Percentiles rank a stretch among this genome's conserved stretches.
These are phyloP conservation scores for Terfezia claveryi DNA, from an alignment of 495 filamentous ascomycete species.

Conservation along the genomic window DNA sequence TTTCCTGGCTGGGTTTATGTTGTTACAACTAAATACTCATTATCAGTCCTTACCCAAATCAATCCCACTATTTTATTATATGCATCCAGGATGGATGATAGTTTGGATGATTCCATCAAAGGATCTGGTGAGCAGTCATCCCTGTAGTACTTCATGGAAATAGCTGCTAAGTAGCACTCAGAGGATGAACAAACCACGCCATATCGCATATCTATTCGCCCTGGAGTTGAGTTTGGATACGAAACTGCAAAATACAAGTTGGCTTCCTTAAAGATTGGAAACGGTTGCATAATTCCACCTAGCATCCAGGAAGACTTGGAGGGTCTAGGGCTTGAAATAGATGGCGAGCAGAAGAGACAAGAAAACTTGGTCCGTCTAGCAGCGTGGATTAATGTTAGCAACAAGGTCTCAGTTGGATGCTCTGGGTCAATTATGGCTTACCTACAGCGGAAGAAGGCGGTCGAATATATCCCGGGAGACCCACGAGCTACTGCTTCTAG, in stretches of 20 bases:
- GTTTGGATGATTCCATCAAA: slow-evolving; percentile 27
- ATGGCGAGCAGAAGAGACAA: slow-evolving; percentile 25
- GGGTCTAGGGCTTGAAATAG: slow-evolving; percentile 4
- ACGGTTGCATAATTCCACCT: slow-evolving; percentile 29
- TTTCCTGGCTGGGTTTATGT: neutral
- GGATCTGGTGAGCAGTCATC: slow-evolving; percentile 1
- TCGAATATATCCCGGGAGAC: slow-evolving; percentile 34
- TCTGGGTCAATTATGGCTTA: slow-evolving; percentile 67
- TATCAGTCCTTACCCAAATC: slow-evolving; percentile 15
- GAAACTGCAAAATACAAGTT: slow-evolving; percentile 48
- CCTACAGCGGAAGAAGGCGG: slow-evolving; percentile 45
- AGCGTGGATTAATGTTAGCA: slow-evolving; percentile 58
- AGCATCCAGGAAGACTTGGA: slow-evolving; percentile 32
- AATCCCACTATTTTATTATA: slow-evolving; percentile 63
- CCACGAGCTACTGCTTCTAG: slow-evolving; percentile 28
- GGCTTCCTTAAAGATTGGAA: slow-evolving; percentile 30
- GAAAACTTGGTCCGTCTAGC: slow-evolving; percentile 49
- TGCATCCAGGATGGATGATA: slow-evolving; percentile 46
- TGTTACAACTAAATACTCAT: neutral
- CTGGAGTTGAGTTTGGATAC: slow-evolving; percentile 57
- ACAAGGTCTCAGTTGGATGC: slow-evolving; percentile 52
- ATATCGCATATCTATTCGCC: slow-evolving; percentile 24
- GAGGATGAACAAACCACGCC: slow-evolving; percentile 11
- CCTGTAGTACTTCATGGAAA: neutral
- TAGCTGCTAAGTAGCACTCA: neutral